Conservation (phyloP, 768 basidiomycete species). For the Pulveroboletus sp. region DNA sequence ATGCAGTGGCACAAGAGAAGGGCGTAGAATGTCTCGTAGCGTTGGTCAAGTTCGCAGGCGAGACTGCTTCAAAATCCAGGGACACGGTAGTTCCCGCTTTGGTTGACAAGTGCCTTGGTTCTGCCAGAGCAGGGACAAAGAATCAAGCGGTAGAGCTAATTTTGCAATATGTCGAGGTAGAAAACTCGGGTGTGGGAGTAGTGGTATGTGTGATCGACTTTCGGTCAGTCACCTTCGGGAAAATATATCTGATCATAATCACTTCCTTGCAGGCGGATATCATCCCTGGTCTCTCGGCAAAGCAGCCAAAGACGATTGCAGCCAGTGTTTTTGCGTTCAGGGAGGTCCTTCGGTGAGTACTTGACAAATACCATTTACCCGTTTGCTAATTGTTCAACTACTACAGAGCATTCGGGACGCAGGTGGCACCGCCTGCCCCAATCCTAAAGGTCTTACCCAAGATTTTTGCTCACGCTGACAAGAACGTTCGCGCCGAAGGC, state of each 20-base stretch:
- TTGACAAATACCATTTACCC: background rate
- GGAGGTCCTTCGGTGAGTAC: constrained; percentile 74
- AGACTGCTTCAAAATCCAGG: constrained; percentile 76
- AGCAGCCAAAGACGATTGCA: constrained; percentile 92
- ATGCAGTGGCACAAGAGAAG: constrained; percentile 98
- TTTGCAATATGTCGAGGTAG: constrained; percentile 89
- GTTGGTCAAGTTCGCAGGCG: constrained; percentile 88
- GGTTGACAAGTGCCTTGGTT: constrained; percentile 95
- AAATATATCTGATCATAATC: constrained; percentile 23
- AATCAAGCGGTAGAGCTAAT: constrained; percentile 80
- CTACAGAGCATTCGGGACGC: constrained; percentile 71
- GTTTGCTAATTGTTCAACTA: background rate
- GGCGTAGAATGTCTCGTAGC: constrained; percentile 85
- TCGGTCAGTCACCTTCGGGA: constrained; percentile 26
- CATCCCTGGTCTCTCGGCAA: constrained; percentile 79
- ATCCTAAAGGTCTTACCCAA: constrained; percentile 87
- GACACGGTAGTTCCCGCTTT: constrained; percentile 81
- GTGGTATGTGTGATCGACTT: constrained; percentile 59
- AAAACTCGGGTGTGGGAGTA: constrained; percentile 82
- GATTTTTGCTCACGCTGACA: constrained; percentile 93
- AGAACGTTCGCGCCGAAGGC: constrained; percentile 92
- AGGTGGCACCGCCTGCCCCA: constrained; percentile 66
- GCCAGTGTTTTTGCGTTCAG: constrained; percentile 72
- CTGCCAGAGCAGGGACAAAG: constrained; percentile 85
- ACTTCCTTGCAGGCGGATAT: constrained; percentile 57